These are phyloP conservation scores for Schizochytrium sp. DNA, from an alignment of 108 stramenopile genomes.

Conservation along the genomic window DNA sequence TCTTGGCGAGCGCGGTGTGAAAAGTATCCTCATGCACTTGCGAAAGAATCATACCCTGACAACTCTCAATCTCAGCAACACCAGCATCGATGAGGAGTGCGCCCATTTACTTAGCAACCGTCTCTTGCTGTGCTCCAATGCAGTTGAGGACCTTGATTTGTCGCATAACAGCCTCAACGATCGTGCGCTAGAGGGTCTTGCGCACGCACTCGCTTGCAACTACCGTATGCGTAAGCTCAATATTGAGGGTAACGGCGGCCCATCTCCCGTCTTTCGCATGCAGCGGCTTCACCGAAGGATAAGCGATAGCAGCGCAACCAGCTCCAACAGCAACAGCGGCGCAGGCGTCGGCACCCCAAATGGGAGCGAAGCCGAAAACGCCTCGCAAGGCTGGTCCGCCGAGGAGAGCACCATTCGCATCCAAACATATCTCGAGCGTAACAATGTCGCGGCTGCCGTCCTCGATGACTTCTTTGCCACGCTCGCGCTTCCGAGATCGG, in stretches of 20 bases:
- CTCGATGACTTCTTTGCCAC: neutral
- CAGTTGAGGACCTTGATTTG: neutral
- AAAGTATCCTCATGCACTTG: neutral
- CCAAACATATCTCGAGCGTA: neutral
- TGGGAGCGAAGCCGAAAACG: neutral
- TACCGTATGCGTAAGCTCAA: neutral
- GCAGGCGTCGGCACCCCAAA: neutral
- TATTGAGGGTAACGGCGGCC: neutral
- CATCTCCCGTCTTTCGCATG: neutral
- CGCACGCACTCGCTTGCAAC: neutral
- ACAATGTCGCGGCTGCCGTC: neutral
- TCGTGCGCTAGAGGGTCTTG: neutral
- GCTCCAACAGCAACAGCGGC: neutral
- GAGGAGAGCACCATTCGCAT: neutral
- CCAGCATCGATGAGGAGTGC: neutral
- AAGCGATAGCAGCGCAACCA: neutral
- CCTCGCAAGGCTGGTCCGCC: neutral
- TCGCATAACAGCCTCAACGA: constrained; percentile 4
- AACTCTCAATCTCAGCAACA: neutral
- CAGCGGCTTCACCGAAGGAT: neutral
- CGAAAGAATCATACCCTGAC: neutral
- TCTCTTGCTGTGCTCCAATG: neutral
- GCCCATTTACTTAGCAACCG: neutral
- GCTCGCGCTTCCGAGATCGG: neutral
- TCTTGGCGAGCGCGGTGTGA: neutral